A percentile compares a stretch with the other conserved stretches of the same genome.
phyloP scores from a whole-genome alignment of 345 rosid genomes.

The rapeseed (Brassica napus) region Da-Ae NC_063436.1:9088501-9089000 shows the following conservation, averaged over 20 bases:
- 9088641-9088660: constrained; percentile 68
- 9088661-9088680: constrained; percentile 54
- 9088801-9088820: neutral
- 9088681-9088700: neutral
- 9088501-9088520: constrained; percentile 64
- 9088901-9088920: constrained; percentile 78
- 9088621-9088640: constrained; percentile 88
- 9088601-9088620: constrained; percentile 70
- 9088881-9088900: constrained; percentile 65
- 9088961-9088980: constrained; percentile 47
- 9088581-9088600: constrained; percentile 56
- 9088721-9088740: neutral
- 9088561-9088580: constrained; percentile 71
- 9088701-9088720: neutral
- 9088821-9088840: neutral
- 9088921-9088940: constrained; percentile 59
- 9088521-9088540: constrained; percentile 77
- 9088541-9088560: constrained; percentile 56
- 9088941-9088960: constrained; percentile 61
- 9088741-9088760: neutral
- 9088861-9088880: neutral
- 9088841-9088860: no score
- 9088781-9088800: neutral
- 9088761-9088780: neutral
- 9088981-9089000: constrained; percentile 41